Evolutionary conservation across 164 flowering plant species (phyloP).

Genomic region (Berberis thunbergii): DNA sequence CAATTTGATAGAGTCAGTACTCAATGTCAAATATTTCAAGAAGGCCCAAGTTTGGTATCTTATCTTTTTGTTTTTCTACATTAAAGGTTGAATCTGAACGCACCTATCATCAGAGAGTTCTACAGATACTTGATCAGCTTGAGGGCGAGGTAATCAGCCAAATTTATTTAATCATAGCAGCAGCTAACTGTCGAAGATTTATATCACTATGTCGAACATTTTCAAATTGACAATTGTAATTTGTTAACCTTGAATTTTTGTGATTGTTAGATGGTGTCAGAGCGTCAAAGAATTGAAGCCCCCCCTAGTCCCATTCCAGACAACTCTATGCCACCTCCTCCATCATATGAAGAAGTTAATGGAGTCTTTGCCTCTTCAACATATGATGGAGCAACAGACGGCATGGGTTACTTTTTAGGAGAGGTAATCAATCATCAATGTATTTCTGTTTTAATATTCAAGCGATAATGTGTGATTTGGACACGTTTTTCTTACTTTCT

Average conservation of each 20-base stretch:
- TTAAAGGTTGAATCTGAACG: conserved; percentile 87
- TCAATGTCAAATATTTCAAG: neutral
- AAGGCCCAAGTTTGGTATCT: neutral
- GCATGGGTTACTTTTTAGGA: conserved; percentile 69
- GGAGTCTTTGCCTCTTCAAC: conserved; percentile 44
- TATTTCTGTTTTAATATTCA: neutral
- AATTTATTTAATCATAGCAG: neutral
- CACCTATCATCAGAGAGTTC: conserved; percentile 60
- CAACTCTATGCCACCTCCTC: conserved; percentile 55
- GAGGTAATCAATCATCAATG: conserved; percentile 37
- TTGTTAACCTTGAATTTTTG: neutral
- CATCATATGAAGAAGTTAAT: conserved; percentile 66
- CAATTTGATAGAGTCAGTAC: neutral
- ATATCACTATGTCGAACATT: neutral
- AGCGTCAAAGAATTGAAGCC: conserved; percentile 71
- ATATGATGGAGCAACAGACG: conserved; percentile 42
- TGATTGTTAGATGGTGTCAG: conserved; percentile 57
- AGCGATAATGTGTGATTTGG: neutral
- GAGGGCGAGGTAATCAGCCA: conserved; percentile 53
- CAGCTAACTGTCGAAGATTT: neutral
- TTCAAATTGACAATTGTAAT: neutral
- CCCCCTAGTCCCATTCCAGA: conserved; percentile 43
- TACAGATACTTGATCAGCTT: conserved; percentile 86
- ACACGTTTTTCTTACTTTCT: neutral
- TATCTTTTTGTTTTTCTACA: conserved; percentile 4